phyloP scores from a whole-genome alignment of 148 eudicot genomes.

The Camellia granthamiana region DNA sequence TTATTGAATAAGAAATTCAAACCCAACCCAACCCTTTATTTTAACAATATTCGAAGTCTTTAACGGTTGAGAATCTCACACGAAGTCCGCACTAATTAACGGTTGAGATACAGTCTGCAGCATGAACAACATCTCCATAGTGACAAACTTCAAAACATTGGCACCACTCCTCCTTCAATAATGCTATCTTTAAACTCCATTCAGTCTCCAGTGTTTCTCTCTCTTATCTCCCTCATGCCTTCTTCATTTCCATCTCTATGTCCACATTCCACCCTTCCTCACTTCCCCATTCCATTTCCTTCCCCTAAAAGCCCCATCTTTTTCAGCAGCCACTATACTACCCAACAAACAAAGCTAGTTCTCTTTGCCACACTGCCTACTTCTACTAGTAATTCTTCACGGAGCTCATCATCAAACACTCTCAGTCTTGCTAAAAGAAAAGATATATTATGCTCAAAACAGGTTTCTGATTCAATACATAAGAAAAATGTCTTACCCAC shows the following conservation, averaged over 20 bases:
- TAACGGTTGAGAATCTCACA: too few relatives aligned
- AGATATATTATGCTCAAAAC: neutral
- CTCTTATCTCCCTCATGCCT: neutral
- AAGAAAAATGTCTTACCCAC: neutral
- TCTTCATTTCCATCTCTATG: neutral
- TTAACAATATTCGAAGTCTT: too few relatives aligned
- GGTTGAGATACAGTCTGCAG: too few relatives aligned
- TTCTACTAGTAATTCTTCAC: neutral
- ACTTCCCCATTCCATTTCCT: neutral
- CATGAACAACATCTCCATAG: too few relatives aligned
- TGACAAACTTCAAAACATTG: too few relatives aligned
- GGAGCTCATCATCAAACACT: neutral
- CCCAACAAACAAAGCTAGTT: neutral
- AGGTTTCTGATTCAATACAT: neutral
- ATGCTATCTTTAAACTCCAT: too few relatives aligned
- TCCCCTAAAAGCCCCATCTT: neutral
- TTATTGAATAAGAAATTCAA: too few relatives aligned
- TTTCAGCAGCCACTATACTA: neutral
- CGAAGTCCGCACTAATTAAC: too few relatives aligned
- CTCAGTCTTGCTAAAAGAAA: neutral
- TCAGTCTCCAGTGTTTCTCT: neutral
- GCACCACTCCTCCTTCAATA: too few relatives aligned
- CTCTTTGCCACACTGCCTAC: constrained; percentile 7
- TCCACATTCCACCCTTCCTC: neutral
- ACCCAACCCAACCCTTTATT: too few relatives aligned